A percentile compares a stretch with the other conserved stretches of the same genome.
phyloP scores from a whole-genome alignment of 176 grass and related monocot species.

The Eleusine indica region DNA sequence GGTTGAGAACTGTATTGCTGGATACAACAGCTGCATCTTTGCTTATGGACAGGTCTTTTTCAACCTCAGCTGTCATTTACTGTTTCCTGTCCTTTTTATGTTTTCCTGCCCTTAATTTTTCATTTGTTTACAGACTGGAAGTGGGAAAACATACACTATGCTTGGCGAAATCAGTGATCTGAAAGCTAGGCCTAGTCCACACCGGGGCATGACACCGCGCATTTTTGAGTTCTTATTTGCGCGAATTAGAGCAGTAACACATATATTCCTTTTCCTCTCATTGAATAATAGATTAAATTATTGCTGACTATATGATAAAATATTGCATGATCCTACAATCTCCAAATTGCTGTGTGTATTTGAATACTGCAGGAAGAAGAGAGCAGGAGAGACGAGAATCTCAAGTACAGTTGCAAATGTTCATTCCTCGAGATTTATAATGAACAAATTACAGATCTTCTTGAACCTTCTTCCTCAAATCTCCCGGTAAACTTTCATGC shows the following conservation, averaged over 20 bases:
- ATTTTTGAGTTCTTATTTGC: conserved; percentile 98
- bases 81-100: neutral
- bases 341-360: conserved; percentile 16
- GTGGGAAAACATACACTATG: conserved; percentile 98
- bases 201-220: conserved; percentile 91
- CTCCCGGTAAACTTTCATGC: conserved; percentile 62
- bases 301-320: conserved; percentile 4
- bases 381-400: conserved; percentile 93
- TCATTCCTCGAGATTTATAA: conserved; percentile 99
- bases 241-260: conserved; percentile 93
- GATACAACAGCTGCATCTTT: conserved; percentile 98
- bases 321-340: conserved; percentile 6
- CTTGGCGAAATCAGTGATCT: conserved; percentile 87
- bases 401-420: conserved; percentile 97
- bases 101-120: conserved; percentile 31
- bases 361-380: conserved; percentile 77
- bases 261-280: conserved; percentile 13
- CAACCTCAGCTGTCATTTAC: conserved; percentile 36
- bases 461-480: conserved; percentile 86
- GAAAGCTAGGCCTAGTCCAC: conserved; percentile 74
- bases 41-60: conserved; percentile 90
- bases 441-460: conserved; percentile 98
- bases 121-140: conserved; percentile 72
- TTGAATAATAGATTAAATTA: neutral
- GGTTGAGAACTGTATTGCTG: conserved; percentile 99